Conservation (phyloP, 805 yeast species). For the Metschnikowia lochheadii region DNA sequence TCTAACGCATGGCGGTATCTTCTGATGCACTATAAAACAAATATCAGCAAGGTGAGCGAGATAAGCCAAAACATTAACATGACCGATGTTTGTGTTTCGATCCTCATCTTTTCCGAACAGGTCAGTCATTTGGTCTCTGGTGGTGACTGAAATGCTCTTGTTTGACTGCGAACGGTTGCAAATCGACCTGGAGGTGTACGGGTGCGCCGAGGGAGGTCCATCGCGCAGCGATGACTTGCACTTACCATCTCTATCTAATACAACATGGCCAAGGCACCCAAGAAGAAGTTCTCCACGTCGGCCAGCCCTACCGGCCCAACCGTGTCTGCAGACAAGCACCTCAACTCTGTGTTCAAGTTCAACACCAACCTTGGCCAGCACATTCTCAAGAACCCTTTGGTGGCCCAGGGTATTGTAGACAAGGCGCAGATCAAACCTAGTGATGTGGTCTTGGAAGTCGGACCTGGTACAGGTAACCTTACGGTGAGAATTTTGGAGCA, state of each 20-base stretch:
- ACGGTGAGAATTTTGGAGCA: conserved; percentile 89
- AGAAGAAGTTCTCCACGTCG: conserved; percentile 53
- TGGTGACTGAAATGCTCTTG: not conserved
- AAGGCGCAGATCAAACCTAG: conserved; percentile 91
- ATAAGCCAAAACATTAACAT: conserved; percentile 2
- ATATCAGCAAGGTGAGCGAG: conserved; percentile 1
- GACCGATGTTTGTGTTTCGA: not conserved
- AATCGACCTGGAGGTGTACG: not conserved
- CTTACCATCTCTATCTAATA: not conserved
- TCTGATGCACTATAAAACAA: conserved; percentile 6
- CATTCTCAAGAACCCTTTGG: conserved; percentile 90
- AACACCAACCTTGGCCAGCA: conserved; percentile 97
- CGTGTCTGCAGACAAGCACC: conserved; percentile 67
- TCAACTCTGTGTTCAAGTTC: conserved; percentile 88
- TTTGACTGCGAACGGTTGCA: conserved; percentile 6
- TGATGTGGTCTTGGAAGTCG: conserved; percentile 91
- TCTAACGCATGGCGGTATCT: conserved; percentile 9
- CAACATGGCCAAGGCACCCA: conserved; percentile 59
- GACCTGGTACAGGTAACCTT: conserved; percentile 98
- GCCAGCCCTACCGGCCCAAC: conserved; percentile 47
- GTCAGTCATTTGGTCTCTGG: not conserved
- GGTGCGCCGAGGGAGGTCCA: conserved; percentile 5
- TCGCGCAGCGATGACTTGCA: conserved; percentile 10
- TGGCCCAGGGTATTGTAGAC: conserved; percentile 97
- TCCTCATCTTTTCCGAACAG: not conserved